Evolutionary conservation across 331 rosid species (phyloP).

Genomic region (Malus hybrid): DNA sequence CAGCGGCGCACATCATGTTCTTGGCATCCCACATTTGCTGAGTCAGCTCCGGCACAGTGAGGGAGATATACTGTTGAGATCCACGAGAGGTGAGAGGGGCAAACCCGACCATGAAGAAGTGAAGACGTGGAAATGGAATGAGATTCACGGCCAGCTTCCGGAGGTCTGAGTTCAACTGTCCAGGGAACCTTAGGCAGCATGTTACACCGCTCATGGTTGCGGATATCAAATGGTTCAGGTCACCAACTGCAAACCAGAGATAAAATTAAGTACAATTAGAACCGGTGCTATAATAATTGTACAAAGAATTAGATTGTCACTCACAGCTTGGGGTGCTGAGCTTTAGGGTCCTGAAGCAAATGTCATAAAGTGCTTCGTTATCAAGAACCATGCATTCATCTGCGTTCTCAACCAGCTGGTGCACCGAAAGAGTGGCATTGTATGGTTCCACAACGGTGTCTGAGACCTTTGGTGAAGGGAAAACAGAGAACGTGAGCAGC

Average conservation of each 20-base stretch:
- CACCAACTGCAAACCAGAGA: slow-evolving; percentile 50
- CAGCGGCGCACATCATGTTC: slow-evolving; percentile 92
- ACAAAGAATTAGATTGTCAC: slow-evolving; percentile 5
- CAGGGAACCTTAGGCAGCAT: slow-evolving; percentile 82
- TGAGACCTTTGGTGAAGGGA: too few species aligned
- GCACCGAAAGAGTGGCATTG: too few species aligned
- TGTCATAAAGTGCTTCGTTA: slow-evolving; percentile 33
- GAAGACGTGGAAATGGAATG: slow-evolving; percentile 86
- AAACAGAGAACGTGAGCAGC: too few species aligned
- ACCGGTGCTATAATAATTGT: neutral
- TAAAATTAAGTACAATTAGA: neutral
- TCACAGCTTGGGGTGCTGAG: slow-evolving; percentile 89
- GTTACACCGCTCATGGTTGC: slow-evolving; percentile 91
- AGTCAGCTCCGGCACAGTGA: slow-evolving; percentile 78
- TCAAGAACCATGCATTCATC: too few species aligned
- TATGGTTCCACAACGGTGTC: too few species aligned
- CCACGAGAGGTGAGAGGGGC: slow-evolving; percentile 89
- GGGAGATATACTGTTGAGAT: slow-evolving; percentile 80
- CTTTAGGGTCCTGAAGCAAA: slow-evolving; percentile 78
- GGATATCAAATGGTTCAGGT: slow-evolving; percentile 78
- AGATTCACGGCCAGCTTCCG: slow-evolving; percentile 78
- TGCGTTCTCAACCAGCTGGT: too few species aligned
- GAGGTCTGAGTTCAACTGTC: slow-evolving; percentile 76
- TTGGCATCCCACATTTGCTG: slow-evolving; percentile 94
- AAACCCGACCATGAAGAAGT: slow-evolving; percentile 86